phyloP scores from a whole-genome alignment of 192 early-diverging fungal genomes.

The Dimargaris cristalligena region DNA sequence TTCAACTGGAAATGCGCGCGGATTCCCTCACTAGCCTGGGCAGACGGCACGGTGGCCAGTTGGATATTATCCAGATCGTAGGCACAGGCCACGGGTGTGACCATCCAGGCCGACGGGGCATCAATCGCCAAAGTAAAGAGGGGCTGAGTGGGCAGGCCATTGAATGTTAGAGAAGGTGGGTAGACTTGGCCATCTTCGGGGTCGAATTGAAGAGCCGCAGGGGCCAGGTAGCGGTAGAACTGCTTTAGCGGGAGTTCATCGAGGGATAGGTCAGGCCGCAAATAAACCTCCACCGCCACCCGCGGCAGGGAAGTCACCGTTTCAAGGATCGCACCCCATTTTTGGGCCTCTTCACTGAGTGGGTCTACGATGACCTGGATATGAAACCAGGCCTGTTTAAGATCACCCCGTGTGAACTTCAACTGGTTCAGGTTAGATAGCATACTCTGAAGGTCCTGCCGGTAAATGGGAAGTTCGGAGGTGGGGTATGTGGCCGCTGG shows the following conservation, averaged over 20 bases:
- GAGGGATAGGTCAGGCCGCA: conserved; percentile 37
- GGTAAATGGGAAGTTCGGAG: neutral
- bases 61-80: conserved; percentile 90
- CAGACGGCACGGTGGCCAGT: conserved; percentile 26
- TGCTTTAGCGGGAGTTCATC: conserved; percentile 62
- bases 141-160: conserved; percentile 52
- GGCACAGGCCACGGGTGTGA: conserved; percentile 56
- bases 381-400: conserved; percentile 17
- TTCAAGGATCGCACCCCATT: conserved; percentile 54
- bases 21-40: conserved; percentile 12
- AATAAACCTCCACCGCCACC: conserved; percentile 45
- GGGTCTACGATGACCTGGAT: conserved; percentile 58
- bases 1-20: conserved; percentile 57
- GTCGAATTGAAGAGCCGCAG: conserved; percentile 47
- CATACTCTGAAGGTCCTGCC: neutral
- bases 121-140: conserved; percentile 80
- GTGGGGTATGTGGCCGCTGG: neutral
- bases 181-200: conserved; percentile 13
- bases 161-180: conserved; percentile 47
- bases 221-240: conserved; percentile 80
- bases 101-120: conserved; percentile 78
- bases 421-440: neutral
- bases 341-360: conserved; percentile 59
- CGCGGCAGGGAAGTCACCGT: conserved; percentile 40
- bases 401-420: neutral